These are phyloP conservation scores for Symbiodinium natans DNA, from an alignment of 73 alveolate species.

Conservation along the genomic window DNA sequence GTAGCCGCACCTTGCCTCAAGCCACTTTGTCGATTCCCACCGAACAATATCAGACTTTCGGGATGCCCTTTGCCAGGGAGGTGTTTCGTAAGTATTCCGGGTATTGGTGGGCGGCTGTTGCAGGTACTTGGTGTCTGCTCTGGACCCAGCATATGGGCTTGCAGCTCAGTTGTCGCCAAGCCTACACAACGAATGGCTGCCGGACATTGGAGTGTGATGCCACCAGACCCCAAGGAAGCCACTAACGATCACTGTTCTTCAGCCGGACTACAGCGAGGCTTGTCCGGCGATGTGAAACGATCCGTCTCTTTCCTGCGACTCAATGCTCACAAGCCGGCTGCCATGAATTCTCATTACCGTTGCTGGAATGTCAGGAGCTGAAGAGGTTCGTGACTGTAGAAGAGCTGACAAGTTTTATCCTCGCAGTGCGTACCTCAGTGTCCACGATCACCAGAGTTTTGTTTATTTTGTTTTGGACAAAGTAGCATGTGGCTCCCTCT, in stretches of 20 bases:
- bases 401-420: conserved; percentile 58
- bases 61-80: no score
- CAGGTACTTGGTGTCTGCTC: conserved; percentile 76
- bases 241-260: conserved; percentile 57
- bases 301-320: background rate
- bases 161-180: background rate
- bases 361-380: conserved; percentile 16
- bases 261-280: conserved; percentile 85
- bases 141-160: conserved; percentile 79
- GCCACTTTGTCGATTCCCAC: no score
- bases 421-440: conserved; percentile 14
- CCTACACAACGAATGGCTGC: no score
- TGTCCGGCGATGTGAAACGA: background rate
- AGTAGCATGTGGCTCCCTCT: no score
- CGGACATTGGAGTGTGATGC: no score
- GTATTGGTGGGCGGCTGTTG: no score
- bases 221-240: no score
- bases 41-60: no score
- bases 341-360: background rate
- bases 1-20: no score
- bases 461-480: no score
- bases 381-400: conserved; percentile 64
- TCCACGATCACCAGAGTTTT: background rate
- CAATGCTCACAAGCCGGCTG: background rate
- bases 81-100: no score